Evolutionary conservation across 768 basidiomycete species (phyloP), one percentile per base, ranked within the genome.

Genomic region (Termitomyces sp.): DNA sequence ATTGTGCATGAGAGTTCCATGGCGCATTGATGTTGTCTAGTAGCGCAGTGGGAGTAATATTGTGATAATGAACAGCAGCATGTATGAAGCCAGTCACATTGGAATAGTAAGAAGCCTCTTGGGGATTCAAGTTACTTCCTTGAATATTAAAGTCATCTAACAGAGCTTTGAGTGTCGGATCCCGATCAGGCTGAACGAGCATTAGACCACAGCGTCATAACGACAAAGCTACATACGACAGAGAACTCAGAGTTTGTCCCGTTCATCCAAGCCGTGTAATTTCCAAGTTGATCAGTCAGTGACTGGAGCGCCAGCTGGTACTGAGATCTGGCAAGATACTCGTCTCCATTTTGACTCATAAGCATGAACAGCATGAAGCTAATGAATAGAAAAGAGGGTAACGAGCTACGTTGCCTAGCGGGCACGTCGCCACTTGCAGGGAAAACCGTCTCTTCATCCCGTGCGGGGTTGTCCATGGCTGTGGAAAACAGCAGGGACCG

Each of bases 71-170:
- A 15, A 83, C 70, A 46, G 82, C 73, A 3, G 89, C 89, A 55
- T 85, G 85, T 58, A 90, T 79, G 68, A 89, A 92, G 7, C 91
- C 92, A 16, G 91, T 91, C 46, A 89, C 78, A 67, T 94, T 94
- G 4, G 76, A 70, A 63, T 86, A 89, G 67, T 91, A 93, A 0
- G 90, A 87, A 22, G 74, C 75, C 37, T 65, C 57, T 20, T 65
- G 60, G 4, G 81, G 77, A 61, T 84, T 78, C 4, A 87, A 69
- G 39, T 66, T 65, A 4, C 68, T 70, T 6, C 80, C 80, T 51
- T 74, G 68, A 1, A 82, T 70, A 41, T 82, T 64, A 59, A 89
- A 78, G 27, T 72, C 69, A 22, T 80, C 73, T 31, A 87, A 70
- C 37, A 91, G 68, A 27, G 81, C 73, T 36, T 71, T 60, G 18